Evolutionary conservation across 1,284 basidiomycete genomes (phyloP).

Genomic region (Grifola frondosa): DNA sequence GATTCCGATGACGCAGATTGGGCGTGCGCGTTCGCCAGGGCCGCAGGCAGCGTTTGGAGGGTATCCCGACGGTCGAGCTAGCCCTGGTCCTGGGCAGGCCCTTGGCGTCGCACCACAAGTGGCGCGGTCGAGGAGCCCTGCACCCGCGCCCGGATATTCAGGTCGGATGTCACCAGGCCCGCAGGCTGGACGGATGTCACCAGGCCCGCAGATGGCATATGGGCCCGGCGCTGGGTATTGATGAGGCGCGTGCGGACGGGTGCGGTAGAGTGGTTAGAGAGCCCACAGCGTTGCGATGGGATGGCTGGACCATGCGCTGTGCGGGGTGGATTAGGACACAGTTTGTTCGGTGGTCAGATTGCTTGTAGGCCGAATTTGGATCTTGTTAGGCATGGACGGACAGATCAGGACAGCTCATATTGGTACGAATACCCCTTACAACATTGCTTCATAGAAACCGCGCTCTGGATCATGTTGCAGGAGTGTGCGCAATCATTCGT

Average conservation of each 20-base stretch:
- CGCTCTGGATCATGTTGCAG: too few relatives aligned
- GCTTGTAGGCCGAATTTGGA: constrained; percentile 9
- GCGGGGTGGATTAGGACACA: background rate
- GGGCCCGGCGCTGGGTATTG: constrained; percentile 21
- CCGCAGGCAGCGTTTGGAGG: constrained; percentile 39
- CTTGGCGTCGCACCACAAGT: constrained; percentile 8
- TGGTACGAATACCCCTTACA: too few relatives aligned
- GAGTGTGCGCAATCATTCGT: too few relatives aligned
- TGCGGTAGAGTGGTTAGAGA: constrained; percentile 9
- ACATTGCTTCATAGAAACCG: too few relatives aligned
- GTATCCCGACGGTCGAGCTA: constrained; percentile 24
- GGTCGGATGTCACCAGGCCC: constrained; percentile 48
- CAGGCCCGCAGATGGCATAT: constrained; percentile 24
- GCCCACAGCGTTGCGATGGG: too few relatives aligned
- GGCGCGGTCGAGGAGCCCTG: constrained; percentile 29
- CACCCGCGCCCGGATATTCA: constrained; percentile 32
- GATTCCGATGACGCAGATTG: constrained; percentile 78
- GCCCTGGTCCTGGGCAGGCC: constrained; percentile 29
- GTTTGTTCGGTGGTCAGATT: constrained; percentile 2
- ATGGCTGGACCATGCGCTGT: constrained; percentile 20
- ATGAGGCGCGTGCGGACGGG: background rate
- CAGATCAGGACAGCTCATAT: too few relatives aligned
- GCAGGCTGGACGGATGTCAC: constrained; percentile 33
- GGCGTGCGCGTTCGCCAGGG: constrained; percentile 34
- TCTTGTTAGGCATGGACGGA: too few relatives aligned